phyloP scores from a whole-genome alignment of 176 grass and related monocot genomes.

The Rhynchospora breviuscula region DNA sequence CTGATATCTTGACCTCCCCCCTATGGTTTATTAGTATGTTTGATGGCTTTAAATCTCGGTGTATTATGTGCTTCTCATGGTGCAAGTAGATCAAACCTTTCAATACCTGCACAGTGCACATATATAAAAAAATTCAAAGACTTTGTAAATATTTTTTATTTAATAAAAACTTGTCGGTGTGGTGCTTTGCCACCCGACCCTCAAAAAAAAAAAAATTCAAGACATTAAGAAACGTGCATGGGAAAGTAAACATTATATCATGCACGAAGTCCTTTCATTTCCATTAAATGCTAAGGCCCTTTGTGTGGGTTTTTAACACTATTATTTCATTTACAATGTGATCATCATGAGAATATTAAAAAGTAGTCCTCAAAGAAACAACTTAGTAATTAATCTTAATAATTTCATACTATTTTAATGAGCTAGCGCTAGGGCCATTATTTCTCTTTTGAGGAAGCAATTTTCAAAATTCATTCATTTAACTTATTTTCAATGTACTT shows the following conservation, averaged over 20 bases:
- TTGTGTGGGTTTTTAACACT: not conserved
- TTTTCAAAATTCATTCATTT: not conserved
- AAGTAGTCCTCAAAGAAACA: not conserved
- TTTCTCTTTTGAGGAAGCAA: not conserved
- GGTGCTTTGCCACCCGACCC: too few species aligned
- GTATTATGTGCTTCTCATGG: conserved; percentile 67
- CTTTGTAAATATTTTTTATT: too few species aligned
- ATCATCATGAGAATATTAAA: not conserved
- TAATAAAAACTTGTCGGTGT: too few species aligned
- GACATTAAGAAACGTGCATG: not conserved
- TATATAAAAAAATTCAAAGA: conserved; percentile 6
- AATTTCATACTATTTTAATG: not conserved
- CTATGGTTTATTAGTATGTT: conserved; percentile 96
- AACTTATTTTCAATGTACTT: not conserved
- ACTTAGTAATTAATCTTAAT: not conserved
- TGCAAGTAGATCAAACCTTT: conserved; percentile 79
- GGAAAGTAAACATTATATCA: not conserved
- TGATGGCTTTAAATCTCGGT: conserved; percentile 91
- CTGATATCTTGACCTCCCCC: conserved; percentile 96
- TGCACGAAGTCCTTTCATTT: not conserved
- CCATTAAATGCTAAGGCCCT: not conserved
- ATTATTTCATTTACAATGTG: not conserved
- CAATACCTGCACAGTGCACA: conserved; percentile 48
- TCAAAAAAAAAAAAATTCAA: conserved; percentile 7
- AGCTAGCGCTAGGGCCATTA: not conserved